phyloP scores from a whole-genome alignment of 164 flowering plant genomes.

The Tinospora cordifolia region DNA sequence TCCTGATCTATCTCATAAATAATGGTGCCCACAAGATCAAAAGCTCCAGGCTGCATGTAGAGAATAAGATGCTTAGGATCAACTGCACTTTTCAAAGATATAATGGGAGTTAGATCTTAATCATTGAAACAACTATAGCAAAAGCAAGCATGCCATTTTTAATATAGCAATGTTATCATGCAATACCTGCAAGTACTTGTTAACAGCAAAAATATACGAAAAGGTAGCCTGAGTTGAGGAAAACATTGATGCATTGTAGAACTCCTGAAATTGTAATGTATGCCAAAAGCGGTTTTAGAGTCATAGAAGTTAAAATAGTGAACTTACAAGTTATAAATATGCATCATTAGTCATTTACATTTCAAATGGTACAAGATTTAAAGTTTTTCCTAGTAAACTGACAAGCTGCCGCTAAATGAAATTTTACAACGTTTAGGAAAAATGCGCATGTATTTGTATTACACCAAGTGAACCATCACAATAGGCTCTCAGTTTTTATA shows the following conservation, averaged over 20 bases:
- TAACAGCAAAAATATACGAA: conserved; percentile 75
- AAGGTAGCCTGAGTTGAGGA: conserved; percentile 73
- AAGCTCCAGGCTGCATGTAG: conserved; percentile 67
- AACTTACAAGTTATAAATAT: neutral
- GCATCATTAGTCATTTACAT: neutral
- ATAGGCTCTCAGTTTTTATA: too few relatives aligned
- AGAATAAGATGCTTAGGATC: conserved; percentile 1
- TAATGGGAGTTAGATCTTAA: neutral
- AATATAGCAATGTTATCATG: neutral
- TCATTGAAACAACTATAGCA: neutral
- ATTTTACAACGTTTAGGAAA: neutral
- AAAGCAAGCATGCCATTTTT: neutral
- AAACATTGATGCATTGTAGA: conserved; percentile 66
- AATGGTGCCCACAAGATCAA: conserved; percentile 89
- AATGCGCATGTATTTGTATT: neutral
- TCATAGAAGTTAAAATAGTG: neutral
- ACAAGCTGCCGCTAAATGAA: neutral
- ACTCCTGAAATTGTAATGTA: conserved; percentile 35
- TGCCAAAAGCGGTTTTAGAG: neutral
- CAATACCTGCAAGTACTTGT: conserved; percentile 84
- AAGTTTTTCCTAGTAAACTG: neutral
- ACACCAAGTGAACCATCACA: too few relatives aligned
- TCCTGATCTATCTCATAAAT: conserved; percentile 80
- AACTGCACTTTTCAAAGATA: neutral
- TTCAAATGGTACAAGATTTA: neutral